Conservation (phyloP, 1,284 basidiomycete species). For the Flammula alnicola region DNA sequence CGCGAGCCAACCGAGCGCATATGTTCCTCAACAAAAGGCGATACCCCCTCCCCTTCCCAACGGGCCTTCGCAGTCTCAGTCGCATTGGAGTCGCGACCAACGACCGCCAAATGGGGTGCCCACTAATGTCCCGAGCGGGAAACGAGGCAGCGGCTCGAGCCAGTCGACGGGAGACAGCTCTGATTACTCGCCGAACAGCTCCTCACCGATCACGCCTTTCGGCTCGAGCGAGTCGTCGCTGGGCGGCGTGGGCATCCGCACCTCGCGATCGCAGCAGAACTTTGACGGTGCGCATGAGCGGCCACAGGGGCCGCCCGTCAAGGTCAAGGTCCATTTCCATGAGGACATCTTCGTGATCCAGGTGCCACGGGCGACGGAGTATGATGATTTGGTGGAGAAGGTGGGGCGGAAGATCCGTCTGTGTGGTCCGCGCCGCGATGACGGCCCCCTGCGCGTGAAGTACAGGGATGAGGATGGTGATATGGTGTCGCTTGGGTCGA, state of each 20-base stretch:
- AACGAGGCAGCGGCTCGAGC: constrained; percentile 80
- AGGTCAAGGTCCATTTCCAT: constrained; percentile 88
- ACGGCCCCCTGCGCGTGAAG: constrained; percentile 81
- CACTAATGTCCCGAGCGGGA: constrained; percentile 43
- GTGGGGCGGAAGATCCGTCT: constrained; percentile 92
- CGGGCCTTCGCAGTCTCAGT: constrained; percentile 46
- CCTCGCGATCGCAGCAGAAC: constrained; percentile 53
- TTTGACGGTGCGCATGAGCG: constrained; percentile 43
- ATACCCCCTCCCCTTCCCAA: constrained; percentile 59
- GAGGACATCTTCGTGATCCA: constrained; percentile 94
- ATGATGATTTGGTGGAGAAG: constrained; percentile 83
- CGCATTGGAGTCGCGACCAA: constrained; percentile 54
- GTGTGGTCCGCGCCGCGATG: constrained; percentile 78
- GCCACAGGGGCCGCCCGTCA: constrained; percentile 53
- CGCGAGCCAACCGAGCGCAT: constrained; percentile 75
- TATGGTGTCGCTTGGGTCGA: constrained; percentile 82
- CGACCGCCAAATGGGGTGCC: constrained; percentile 23
- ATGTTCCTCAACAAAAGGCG: constrained; percentile 51
- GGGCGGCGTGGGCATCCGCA: constrained; percentile 54
- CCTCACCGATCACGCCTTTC: constrained; percentile 82
- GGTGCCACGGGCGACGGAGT: constrained; percentile 79
- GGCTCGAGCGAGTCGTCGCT: constrained; percentile 84
- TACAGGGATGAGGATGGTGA: constrained; percentile 94
- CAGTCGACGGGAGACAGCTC: constrained; percentile 79
- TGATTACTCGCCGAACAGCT: constrained; percentile 79